These are phyloP conservation scores for Echria macrotheca DNA, from an alignment of 495 filamentous ascomycete genomes.

Conservation along the genomic window DNA sequence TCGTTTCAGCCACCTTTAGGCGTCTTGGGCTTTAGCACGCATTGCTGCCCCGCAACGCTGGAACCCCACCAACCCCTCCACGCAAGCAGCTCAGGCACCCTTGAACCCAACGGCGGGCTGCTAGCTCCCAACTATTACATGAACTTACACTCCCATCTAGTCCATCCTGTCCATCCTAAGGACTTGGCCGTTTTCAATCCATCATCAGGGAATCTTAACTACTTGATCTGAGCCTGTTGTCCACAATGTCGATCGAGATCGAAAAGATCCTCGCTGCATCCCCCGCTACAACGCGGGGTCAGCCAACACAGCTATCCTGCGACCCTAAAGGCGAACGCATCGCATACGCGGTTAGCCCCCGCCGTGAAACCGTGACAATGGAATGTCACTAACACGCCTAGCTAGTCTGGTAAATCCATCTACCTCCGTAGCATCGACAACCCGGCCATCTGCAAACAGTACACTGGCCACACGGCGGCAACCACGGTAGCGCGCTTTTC, in stretches of 20 bases:
- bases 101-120: not conserved
- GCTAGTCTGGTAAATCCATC: constrained; percentile 88
- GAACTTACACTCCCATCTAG: too few species aligned
- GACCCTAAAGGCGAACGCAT: constrained; percentile 90
- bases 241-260: constrained; percentile 46
- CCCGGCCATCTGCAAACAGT: constrained; percentile 75
- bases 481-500: constrained; percentile 93
- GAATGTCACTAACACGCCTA: not conserved
- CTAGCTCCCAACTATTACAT: not conserved
- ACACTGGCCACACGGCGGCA: constrained; percentile 78
- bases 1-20: constrained; percentile 22
- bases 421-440: constrained; percentile 91
- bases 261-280: constrained; percentile 51
- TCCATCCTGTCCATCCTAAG: too few species aligned
- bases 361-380: not conserved
- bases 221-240: too few species aligned
- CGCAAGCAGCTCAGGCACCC: constrained; percentile 7
- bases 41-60: constrained; percentile 24
- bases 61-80: constrained; percentile 18
- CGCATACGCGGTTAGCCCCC: constrained; percentile 74
- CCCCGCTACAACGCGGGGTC: constrained; percentile 78
- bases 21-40: constrained; percentile 21
- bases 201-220: too few species aligned
- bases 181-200: too few species aligned
- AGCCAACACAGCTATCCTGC: constrained; percentile 82